Evolutionary conservation across 129 eudicot species (phyloP), one percentile per base, ranked within the genome.

Genomic region (Chrysanthemum lavandulifolium): DNA sequence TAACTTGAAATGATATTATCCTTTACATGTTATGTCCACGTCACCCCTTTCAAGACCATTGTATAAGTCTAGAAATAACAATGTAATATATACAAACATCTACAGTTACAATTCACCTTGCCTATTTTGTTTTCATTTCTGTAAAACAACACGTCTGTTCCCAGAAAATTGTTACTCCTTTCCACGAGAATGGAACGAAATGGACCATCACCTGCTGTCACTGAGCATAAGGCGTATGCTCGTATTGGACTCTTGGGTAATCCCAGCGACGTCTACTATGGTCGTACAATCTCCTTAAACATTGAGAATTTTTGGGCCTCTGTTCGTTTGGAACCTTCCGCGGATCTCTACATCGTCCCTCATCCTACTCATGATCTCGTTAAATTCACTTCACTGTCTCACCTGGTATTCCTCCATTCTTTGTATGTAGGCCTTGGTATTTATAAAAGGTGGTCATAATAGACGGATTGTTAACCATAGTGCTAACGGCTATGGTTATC

Each of bases 331-430:
- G 77, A 84, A 55, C 97, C 96, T 5, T 95, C 99, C 13, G 61
- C 76, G 10, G 79, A 88, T 55, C 89, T 95, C 62, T 3, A 76
- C 66, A 95, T 95, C 33, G 68, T 77, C 15, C 99, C 99, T 69
- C 97, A 95, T 68, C 99, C 96, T 0, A 73, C 77, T 16, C 91
- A 88, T 53, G 99, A 95, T 86, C 88, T 90, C 49, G 91, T 95
- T 58, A 76, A 86, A 13, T 95, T 90, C 85, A 52, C 73, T 6
- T 94, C 98, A 2, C 79, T 94, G 0, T 61, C 82, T 48, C 97
- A 94, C 62, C 68, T 94, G 85, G 98, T 90, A 71, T 27, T 9
- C 15, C 7, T 64, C 19, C 13, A 43, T 68, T 49, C 40, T 73
- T 67, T 64, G 50, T 72, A 49, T 27, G 15, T 71, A 19, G 7